Base-by-base conservation (phyloP, 805 yeast species). In the Barnettozyma siamensis region DNA sequence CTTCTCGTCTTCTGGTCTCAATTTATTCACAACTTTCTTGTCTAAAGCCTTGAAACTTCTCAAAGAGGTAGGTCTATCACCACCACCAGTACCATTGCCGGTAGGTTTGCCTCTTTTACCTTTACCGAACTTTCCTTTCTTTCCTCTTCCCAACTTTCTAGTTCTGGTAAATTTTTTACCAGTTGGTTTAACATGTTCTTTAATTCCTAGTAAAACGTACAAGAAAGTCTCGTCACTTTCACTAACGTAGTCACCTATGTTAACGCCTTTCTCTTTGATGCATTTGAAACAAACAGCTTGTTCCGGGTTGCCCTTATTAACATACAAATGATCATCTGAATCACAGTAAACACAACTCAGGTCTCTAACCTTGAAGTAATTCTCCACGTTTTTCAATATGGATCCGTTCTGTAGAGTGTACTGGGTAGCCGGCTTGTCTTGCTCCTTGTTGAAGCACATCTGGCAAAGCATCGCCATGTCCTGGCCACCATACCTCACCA, bases 331-430 rank as follows among this genome's bases (percentile, higher is more conserved):
- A 4, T 59, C 44, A 31, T 75, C 79, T 24, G 45, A 46, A 3
- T 63, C 66, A 61, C 83, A 78, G 13, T 54, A 38, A 1, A 50
- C 35, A 56, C 84, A 78, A 36, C 61, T 61, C 37, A 76, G 62
- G 45, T 76, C 79, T 58, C 81, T 62, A 33, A 74, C 74, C 35
- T 60, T 69, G 44, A 60, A 60, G 53, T 77, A 78, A 34, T 63
- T 72, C 4, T 63, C 63, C 54, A 76, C 62, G 50, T 65, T 73
- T 42, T 58, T 60, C 48, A 78, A 64, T n/a, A 78, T 57, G 0
- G 81, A 69, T 4, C 84, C 84, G 49, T 78, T 78, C 2, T 70
- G 62, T 4, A 76, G 50, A 2, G 77, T 60, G 47, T 78, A 76
- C 37, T 69, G 70, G 1, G 77, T 71, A 2, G 73, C 63, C 0